phyloP scores from a whole-genome alignment of 139 green algal genomes.

The Micractinium sp. region DNA sequence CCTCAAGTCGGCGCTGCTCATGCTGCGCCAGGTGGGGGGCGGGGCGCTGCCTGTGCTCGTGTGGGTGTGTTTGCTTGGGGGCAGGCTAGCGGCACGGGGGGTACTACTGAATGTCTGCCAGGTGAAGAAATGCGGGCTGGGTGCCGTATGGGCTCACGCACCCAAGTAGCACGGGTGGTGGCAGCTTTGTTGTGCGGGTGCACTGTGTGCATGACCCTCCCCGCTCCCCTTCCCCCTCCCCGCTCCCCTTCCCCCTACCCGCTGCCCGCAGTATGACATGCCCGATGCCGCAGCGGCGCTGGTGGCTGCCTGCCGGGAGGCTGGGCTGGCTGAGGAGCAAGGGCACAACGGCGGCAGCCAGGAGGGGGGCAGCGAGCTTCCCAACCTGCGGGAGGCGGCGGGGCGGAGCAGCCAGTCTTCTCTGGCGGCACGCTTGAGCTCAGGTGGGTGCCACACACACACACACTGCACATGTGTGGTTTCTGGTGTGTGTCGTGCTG shows the following conservation, averaged over 20 bases:
- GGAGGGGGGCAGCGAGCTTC: constrained; percentile 16
- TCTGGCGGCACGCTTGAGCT: background rate
- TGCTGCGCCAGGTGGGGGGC: constrained; percentile 53
- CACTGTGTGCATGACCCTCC: background rate
- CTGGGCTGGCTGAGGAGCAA: constrained; percentile 34
- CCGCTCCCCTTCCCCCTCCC: background rate
- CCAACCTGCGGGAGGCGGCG: constrained; percentile 28
- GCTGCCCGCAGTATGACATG: constrained; percentile 30
- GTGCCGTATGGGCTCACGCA: background rate
- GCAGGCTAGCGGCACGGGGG: too few species aligned
- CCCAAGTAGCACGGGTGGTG: background rate
- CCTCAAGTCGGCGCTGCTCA: constrained; percentile 41
- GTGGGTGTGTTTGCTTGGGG: background rate
- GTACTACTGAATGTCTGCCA: background rate
- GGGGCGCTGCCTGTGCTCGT: background rate
- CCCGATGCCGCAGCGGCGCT: constrained; percentile 69
- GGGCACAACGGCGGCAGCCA: background rate
- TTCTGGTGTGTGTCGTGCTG: background rate
- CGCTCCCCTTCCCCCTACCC: background rate
- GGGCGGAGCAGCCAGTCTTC: background rate
- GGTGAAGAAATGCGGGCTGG: too few species aligned
- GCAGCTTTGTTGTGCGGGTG: background rate
- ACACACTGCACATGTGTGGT: background rate
- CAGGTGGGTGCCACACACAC: background rate
- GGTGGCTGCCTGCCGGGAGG: constrained; percentile 46